Evolutionary conservation across 768 basidiomycete species (phyloP), one percentile per base, ranked within the genome.

Genomic region (Russula sp.): DNA sequence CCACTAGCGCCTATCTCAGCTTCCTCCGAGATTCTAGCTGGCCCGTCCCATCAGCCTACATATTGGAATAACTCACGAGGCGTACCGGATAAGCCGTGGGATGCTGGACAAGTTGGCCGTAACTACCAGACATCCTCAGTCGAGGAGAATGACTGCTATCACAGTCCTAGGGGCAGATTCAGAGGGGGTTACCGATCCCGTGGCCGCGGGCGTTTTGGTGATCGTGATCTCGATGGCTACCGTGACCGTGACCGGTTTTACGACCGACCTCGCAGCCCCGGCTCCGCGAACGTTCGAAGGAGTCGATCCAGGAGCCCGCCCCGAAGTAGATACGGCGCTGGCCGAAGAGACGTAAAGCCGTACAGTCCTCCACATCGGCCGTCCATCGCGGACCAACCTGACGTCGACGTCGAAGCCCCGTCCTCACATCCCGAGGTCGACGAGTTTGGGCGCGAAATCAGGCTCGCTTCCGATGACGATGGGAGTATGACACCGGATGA

Each of bases 401-500:
- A 56, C 54, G 14, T 20, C 20, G n/a, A 44, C 59, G 59, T 70
- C 61, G 58, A 59, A 37, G 56, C 68, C 22, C 52, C 71, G 45
- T 59, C 35, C 37, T 56, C 52, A 40, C 71, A 71, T 57, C 67
- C 72, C n/a, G 84, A 77, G 61, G 90, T 85, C 74, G 90, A 93
- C 80, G 90, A 93, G 74, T 93, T 93, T 74, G 90, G 91, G 68
- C 85, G 91, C 69, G 89, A 92, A 72, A 80, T 91, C 70, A 81
- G 90, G 69, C 76, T 81, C 40, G 74, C 76, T 47, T 84, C 88
- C 44, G 77, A 81, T 63, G 63, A 68, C 37, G 62, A 57, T 37
- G 50, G 40, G 45, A 56, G 45, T 31, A 44, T 58, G 48, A 57
- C 58, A 14, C 49, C 54, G 27, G 54, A 55, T 51, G 62, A 66